These are phyloP conservation scores for Amphibolis antarctica DNA, from an alignment of 106 monocot genomes.

Conservation along the genomic window DNA sequence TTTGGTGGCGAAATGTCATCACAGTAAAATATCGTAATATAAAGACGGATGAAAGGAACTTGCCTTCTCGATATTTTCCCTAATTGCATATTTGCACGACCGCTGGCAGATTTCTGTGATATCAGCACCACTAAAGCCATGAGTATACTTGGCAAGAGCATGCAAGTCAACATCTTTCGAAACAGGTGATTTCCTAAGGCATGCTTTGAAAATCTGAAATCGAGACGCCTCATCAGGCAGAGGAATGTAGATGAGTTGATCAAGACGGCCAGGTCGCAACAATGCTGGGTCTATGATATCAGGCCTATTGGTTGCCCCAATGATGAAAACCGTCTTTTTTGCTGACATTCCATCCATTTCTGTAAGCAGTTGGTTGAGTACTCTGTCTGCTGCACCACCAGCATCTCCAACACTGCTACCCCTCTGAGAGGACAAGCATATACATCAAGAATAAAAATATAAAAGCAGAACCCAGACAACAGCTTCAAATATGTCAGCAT, in stretches of 20 bases:
- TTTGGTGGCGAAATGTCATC: not conserved
- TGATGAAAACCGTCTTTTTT: constrained; percentile 22
- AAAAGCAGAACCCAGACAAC: no score
- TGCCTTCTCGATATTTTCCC: constrained; percentile 94
- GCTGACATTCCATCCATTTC: constrained; percentile 27
- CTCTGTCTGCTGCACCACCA: constrained; percentile 23
- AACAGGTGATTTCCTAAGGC: constrained; percentile 74
- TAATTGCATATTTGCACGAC: constrained; percentile 80
- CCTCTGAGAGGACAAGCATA: constrained; percentile 9
- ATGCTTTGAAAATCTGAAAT: constrained; percentile 70
- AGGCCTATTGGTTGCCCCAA: constrained; percentile 23
- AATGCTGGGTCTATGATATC: constrained; percentile 22
- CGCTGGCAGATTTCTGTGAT: constrained; percentile 91
- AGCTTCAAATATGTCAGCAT: not conserved
- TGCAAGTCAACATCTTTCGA: constrained; percentile 69
- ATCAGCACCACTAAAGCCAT: constrained; percentile 93
- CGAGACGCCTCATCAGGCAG: constrained; percentile 80
- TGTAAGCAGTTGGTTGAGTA: constrained; percentile 22
- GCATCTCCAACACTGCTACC: constrained; percentile 21
- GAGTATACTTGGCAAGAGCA: constrained; percentile 73
- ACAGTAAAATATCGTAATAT: not conserved
- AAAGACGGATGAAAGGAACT: not conserved
- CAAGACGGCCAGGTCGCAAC: constrained; percentile 41
- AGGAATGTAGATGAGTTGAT: constrained; percentile 84
- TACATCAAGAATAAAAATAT: not conserved